A percentile compares a stretch with the other conserved stretches of the same genome.
Evolutionary conservation across 148 eudicot species (phyloP).

Genomic region (Silene latifolia): DNA sequence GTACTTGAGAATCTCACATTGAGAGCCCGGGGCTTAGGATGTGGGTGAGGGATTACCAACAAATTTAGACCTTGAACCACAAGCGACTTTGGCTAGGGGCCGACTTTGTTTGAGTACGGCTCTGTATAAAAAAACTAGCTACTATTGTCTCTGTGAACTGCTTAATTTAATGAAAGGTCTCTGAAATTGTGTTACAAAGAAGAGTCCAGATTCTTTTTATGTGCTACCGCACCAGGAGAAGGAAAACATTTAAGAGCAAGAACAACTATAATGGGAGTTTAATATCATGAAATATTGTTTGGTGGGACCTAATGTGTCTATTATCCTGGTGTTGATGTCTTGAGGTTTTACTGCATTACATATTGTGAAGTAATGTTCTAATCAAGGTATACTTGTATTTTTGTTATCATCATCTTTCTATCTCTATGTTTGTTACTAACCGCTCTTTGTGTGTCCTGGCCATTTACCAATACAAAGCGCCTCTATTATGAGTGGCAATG

Average conservation of each 20-base stretch:
- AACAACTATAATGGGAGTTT: not conserved
- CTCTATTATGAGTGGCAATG: not conserved
- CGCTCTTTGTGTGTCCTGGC: not conserved
- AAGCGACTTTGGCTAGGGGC: not conserved
- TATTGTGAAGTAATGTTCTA: not conserved
- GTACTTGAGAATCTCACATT: not conserved
- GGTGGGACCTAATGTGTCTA: not conserved
- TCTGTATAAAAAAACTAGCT: not conserved
- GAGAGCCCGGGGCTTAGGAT: not conserved
- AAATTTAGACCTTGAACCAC: not conserved
- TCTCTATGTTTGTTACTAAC: not conserved
- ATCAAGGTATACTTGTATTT: not conserved
- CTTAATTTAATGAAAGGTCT: not conserved
- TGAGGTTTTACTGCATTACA: not conserved
- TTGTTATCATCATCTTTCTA: not conserved
- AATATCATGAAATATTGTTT: not conserved
- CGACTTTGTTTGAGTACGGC: not conserved
- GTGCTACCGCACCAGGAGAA: not conserved
- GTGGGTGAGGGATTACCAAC: not conserved
- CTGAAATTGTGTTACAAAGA: not conserved
- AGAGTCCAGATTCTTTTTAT: not conserved
- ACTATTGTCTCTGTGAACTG: conserved; percentile 4
- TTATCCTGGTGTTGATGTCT: not conserved
- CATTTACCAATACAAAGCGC: not conserved
- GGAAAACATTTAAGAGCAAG: not conserved